A percentile compares a stretch with the other conserved stretches of the same genome.
Evolutionary conservation across 805 yeast species (phyloP).

Genomic region (Huiozyma naganishii): DNA sequence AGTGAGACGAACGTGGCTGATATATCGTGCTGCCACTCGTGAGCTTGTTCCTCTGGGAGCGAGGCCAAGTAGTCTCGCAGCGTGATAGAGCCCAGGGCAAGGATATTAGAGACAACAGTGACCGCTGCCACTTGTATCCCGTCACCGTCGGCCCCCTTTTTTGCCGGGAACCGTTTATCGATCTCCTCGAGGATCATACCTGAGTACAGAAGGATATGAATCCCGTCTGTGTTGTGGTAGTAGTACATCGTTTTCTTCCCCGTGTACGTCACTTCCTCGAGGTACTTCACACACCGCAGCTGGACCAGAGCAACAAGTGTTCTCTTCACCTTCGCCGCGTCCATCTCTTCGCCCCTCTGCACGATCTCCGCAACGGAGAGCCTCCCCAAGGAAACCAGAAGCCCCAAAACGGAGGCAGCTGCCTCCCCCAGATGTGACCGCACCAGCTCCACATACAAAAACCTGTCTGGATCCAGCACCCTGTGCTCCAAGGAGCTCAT

Average conservation of each 20-base stretch:
- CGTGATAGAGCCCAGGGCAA: slow-evolving; percentile 59
- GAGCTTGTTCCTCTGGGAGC: slow-evolving; percentile 12
- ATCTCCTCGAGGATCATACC: slow-evolving; percentile 61
- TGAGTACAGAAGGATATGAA: slow-evolving; percentile 53
- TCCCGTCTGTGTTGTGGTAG: slow-evolving; percentile 52
- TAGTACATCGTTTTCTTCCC: slow-evolving; percentile 36
- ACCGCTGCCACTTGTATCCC: slow-evolving; percentile 8
- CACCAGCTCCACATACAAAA: slow-evolving; percentile 42
- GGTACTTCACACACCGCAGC: slow-evolving; percentile 59
- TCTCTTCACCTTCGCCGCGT: slow-evolving; percentile 43
- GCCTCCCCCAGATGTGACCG: slow-evolving; percentile 57
- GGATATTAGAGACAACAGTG: slow-evolving; percentile 55
- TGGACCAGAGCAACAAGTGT: slow-evolving; percentile 71
- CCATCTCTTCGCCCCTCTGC: slow-evolving; percentile 33
- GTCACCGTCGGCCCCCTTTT: not conserved
- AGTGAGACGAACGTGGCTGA: slow-evolving; percentile 35
- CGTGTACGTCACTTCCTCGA: slow-evolving; percentile 35
- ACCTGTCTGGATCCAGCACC: slow-evolving; percentile 54
- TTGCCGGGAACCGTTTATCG: slow-evolving; percentile 27
- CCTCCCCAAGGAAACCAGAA: slow-evolving; percentile 59
- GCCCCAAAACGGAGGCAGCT: slow-evolving; percentile 52
- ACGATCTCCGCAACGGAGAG: slow-evolving; percentile 46
- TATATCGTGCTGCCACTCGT: slow-evolving; percentile 15
- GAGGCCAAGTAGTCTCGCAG: slow-evolving; percentile 37
- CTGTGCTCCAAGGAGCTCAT: slow-evolving; percentile 30